phyloP scores from a whole-genome alignment of 2,329 filamentous ascomycete species.

The Alternaria alternata region DNA sequence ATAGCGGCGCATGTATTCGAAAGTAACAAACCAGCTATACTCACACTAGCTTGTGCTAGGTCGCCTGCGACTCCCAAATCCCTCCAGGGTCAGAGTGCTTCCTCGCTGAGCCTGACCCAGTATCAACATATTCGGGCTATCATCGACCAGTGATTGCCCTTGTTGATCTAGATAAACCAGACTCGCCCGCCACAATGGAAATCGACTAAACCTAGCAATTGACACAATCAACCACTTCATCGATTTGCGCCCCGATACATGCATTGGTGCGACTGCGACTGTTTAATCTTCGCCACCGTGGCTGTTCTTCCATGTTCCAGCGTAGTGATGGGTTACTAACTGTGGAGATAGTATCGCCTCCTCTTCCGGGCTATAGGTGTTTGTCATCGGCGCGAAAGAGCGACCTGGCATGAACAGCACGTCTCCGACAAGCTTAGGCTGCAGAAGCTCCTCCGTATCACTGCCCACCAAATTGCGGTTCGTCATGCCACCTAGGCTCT shows the following conservation, averaged over 20 bases:
- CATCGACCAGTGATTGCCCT: too few relatives aligned
- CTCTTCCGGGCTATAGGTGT: constrained; percentile 21
- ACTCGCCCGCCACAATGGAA: not conserved
- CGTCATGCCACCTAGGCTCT: constrained; percentile 32
- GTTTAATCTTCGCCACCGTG: constrained; percentile 22
- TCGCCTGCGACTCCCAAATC: not conserved
- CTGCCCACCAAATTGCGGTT: constrained; percentile 20
- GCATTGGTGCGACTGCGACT: not conserved
- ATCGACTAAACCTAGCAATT: not conserved
- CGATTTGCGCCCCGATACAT: too few relatives aligned
- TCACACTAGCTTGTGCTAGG: not conserved
- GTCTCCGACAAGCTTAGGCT: constrained; percentile 41
- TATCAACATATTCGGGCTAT: not conserved
- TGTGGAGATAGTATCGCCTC: constrained; percentile 11
- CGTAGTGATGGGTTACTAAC: constrained; percentile 29
- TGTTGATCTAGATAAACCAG: not conserved
- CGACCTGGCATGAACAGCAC: constrained; percentile 31
- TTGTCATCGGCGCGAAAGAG: constrained; percentile 22
- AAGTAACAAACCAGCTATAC: not conserved
- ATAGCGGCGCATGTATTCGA: not conserved
- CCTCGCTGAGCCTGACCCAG: not conserved
- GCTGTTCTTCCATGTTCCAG: constrained; percentile 31
- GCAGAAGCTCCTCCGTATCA: constrained; percentile 29
- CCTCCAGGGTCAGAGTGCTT: not conserved
- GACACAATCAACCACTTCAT: not conserved